Base-by-base conservation (phyloP, 371 early-diverging fungal genomes). In the Astathelohania contejeani region DNA sequence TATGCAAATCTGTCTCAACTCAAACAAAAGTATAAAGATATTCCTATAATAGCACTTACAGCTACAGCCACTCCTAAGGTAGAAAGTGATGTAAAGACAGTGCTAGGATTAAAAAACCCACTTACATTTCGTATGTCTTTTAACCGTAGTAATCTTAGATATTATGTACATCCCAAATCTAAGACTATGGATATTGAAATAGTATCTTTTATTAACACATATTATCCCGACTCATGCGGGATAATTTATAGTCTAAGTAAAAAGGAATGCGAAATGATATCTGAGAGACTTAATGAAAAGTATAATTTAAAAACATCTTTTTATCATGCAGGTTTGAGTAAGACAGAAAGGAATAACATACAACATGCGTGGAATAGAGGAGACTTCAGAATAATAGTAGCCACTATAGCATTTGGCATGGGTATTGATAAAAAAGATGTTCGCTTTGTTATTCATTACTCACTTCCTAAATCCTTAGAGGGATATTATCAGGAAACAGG, bases 401-500 rank as follows among this genome's bases (percentile, higher is more conserved):
- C 96, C 0, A 99, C 99, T 0, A 81, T 95, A 37, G 97, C 97
- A 0, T 94, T 96, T 75, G 92, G 93, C 10, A 82, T 87, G 79
- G 87, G 99, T 1, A 94, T 96, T 44, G 93, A 98, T 76, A 95
- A 96, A 74, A 73, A 88, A 14, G 88, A 96, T 62, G 96, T 99
- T 10, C 83, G 99, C 0, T 96, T 85, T 71, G 95, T 99, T 1
- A 83, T 95, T 19, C 99, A 99, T 69, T 83, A 86, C 69, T 82
- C 87, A 2, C 67, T 93, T 9, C 94, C 96, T 0, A 83, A 88
- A 24, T 84, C 86, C 10, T 62, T 98, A 1, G 99, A 98, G 73
- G 92, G 91, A 0, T 98, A 95, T 65, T 98, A 98, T 63, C 97
- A 99, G 73, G 96, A 96, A 72, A 92, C 90, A 0, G 96, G 97